These are phyloP conservation scores for Bremia lactucae DNA, from an alignment of 352 stramenopile genomes.

Conservation along the genomic window DNA sequence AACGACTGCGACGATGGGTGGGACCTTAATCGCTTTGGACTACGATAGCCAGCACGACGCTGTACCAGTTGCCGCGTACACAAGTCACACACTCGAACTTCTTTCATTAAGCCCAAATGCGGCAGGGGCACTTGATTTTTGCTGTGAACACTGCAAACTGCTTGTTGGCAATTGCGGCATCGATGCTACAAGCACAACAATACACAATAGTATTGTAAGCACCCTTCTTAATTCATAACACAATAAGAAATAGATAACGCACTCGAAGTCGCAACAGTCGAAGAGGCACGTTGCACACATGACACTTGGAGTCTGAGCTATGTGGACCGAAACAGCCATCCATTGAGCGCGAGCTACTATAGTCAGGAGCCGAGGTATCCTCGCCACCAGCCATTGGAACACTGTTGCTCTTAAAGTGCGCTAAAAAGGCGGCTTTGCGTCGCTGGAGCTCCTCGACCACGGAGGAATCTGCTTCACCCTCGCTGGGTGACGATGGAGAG, in stretches of 20 bases:
- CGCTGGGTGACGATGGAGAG: slow-evolving; percentile 9
- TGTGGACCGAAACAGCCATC: slow-evolving; percentile 5
- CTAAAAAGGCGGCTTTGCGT: slow-evolving; percentile 37
- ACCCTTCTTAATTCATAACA: slow-evolving; percentile 2
- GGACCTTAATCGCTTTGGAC: slow-evolving; percentile 20
- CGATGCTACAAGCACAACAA: slow-evolving; percentile 51
- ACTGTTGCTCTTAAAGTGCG: slow-evolving; percentile 33
- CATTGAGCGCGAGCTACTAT: slow-evolving; percentile 11
- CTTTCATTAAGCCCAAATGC: slow-evolving; percentile 61
- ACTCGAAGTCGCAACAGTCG: slow-evolving; percentile 41
- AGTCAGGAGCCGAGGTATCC: slow-evolving; percentile 5
- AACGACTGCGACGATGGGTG: slow-evolving; percentile 12
- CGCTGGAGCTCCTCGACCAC: slow-evolving; percentile 30
- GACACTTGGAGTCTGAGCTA: slow-evolving; percentile 39
- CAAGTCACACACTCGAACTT: slow-evolving; percentile 63
- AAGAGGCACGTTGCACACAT: slow-evolving; percentile 51
- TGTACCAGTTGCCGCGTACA: slow-evolving; percentile 62
- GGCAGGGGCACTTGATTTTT: slow-evolving; percentile 70
- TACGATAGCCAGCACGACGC: slow-evolving; percentile 51
- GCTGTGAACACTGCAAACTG: slow-evolving; percentile 63
- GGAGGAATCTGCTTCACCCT: slow-evolving; percentile 15
- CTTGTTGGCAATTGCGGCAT: slow-evolving; percentile 51
- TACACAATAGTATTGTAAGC: no score
- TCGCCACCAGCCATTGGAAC: background rate
- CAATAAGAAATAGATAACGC: slow-evolving; percentile 15